Evolutionary conservation across 2,329 filamentous ascomycete genomes (phyloP).

Genomic region (Talaromyces sp.): DNA sequence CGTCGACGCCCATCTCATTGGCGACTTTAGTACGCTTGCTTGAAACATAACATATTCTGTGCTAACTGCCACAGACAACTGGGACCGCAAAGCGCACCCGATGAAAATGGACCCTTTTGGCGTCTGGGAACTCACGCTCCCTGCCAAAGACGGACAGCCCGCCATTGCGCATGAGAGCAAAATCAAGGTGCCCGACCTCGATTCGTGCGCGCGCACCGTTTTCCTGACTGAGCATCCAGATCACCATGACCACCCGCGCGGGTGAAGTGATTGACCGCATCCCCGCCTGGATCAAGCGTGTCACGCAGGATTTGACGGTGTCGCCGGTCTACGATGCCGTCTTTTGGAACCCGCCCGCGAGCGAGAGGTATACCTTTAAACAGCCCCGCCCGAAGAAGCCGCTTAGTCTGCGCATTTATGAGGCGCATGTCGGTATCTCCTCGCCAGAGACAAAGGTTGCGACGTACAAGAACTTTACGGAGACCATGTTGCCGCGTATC

Average conservation of each 20-base stretch:
- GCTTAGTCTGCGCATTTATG: conserved; percentile 82
- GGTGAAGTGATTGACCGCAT: conserved; percentile 81
- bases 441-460: conserved; percentile 83
- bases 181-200: conserved; percentile 64
- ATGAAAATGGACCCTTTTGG: conserved; percentile 86
- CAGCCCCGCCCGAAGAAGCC: conserved; percentile 78
- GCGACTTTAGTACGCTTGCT: conserved; percentile 77
- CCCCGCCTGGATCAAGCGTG: conserved; percentile 95
- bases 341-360: conserved; percentile 88
- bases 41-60: conserved; percentile 25
- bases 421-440: conserved; percentile 97
- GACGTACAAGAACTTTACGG: conserved; percentile 96
- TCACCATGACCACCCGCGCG: conserved; percentile 73
- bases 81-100: conserved; percentile 75
- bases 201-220: conserved; percentile 2
- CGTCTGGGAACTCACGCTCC: conserved; percentile 77
- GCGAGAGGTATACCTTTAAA: conserved; percentile 78
- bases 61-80: conserved; percentile 58
- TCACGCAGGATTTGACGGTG: conserved; percentile 84
- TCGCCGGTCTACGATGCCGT: conserved; percentile 91
- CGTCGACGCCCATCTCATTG: conserved; percentile 74
- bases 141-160: conserved; percentile 66
- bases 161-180: conserved; percentile 91
- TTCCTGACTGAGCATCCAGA: conserved; percentile 45
- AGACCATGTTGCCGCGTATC: conserved; percentile 86